Base-by-base conservation (phyloP, 169 alveolate genomes). In the Plasmodium ovale region DNA sequence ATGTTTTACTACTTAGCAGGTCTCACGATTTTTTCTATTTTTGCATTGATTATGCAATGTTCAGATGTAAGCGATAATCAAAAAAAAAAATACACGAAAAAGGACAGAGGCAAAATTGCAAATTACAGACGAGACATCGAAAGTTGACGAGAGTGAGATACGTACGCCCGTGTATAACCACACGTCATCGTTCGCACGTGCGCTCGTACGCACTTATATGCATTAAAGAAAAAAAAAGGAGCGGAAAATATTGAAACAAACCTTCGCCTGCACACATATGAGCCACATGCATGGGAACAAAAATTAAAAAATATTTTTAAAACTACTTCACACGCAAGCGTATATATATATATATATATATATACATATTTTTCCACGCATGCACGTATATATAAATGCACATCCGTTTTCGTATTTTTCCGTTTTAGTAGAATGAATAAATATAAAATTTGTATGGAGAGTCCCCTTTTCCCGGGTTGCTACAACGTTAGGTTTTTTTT, bases 111-210 rank as follows among this genome's bases (percentile, higher is more conserved):
- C 29, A 65, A 82, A 51, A 65, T 82, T 49, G 27, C 82, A 23
- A 82, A 82, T 82, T 82, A 82, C 44, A 31, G 84, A 49, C 56
- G 90, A 82, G 82, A 51, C 19, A 53, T 82, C 23, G 60, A 82
- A 23, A 37, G 68, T 72, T 82, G 47, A 82, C 27, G 42, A 37
- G 59, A 39, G 39, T 31, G 64, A 47, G 12, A 47, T 68, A 33
- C 51, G 25, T 73, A 6, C n/a, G 51, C 21, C n/a, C 21, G 23
- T 54, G 21, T 54, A 54, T 54, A 21, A 16, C n/a, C n/a, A n/a
- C n/a, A n/a, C n/a, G n/a, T n/a, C n/a, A n/a, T 23, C 14, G 14
- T 39, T 33, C 39, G 21, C 49, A 10, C n/a, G 33, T 14, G 14
- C 39, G n/a, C 51, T 59, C n/a, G 35, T 59, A 31, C 33, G 39